Evolutionary conservation across 805 yeast genomes (phyloP).

Genomic region (Candida patagonica): DNA sequence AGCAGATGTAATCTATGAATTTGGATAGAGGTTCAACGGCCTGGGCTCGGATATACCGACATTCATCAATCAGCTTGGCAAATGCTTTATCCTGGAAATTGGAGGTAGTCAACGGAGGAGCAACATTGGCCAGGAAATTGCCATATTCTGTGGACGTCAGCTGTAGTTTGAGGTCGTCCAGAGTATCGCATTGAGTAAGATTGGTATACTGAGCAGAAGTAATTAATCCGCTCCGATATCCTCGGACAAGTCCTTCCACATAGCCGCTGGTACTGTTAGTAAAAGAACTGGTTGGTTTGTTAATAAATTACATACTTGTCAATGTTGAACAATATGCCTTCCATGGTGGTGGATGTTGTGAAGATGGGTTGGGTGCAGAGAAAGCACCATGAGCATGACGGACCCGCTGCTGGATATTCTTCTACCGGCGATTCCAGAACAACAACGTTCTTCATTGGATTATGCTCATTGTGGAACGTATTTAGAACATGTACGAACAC

Average conservation of each 20-base stretch:
- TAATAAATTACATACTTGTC: constrained; percentile 36
- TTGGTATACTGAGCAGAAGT: constrained; percentile 77
- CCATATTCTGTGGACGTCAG: constrained; percentile 95
- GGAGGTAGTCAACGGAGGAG: constrained; percentile 76
- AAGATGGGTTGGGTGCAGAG: too few relatives aligned
- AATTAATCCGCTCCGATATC: constrained; percentile 78
- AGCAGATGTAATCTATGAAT: constrained; percentile 86
- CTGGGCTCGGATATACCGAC: constrained; percentile 75
- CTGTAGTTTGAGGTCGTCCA: constrained; percentile 91
- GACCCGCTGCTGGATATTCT: constrained; percentile 21
- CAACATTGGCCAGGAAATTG: constrained; percentile 71
- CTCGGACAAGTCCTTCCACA: constrained; percentile 91
- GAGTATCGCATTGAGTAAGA: constrained; percentile 88
- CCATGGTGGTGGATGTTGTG: constrained; percentile 49
- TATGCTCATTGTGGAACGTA: constrained; percentile 10
- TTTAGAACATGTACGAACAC: constrained; percentile 19
- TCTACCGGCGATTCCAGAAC: constrained; percentile 10
- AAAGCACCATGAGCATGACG: too few relatives aligned
- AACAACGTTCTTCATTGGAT: constrained; percentile 1
- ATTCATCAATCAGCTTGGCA: constrained; percentile 68
- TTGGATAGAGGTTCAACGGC: constrained; percentile 70
- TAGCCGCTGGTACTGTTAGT: constrained; percentile 45
- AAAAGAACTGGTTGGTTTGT: neutral
- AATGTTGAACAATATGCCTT: constrained; percentile 84
- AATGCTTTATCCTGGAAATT: constrained; percentile 75